Evolutionary conservation across 2,329 filamentous ascomycete species (phyloP).

Genomic region (Xylaria digitata): DNA sequence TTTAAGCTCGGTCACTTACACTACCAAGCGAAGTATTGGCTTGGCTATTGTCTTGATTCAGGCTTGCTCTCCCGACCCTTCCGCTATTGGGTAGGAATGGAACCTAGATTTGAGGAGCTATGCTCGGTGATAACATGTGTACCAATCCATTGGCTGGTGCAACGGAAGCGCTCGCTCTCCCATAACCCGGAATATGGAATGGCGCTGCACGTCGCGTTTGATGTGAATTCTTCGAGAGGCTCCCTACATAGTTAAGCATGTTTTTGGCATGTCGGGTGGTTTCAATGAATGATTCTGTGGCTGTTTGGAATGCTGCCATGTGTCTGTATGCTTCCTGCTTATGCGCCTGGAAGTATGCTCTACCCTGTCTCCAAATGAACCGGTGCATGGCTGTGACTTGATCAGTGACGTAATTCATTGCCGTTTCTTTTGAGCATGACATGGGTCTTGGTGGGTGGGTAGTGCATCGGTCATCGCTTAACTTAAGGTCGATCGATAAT

Average conservation of each 20-base stretch:
- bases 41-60: neutral
- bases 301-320: too few species aligned
- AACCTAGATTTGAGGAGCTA: too few species aligned
- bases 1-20: neutral
- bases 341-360: too few species aligned
- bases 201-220: neutral
- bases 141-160: neutral
- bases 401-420: slow-evolving; percentile 1
- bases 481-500: neutral
- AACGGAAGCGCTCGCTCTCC: neutral
- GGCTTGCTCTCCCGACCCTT: neutral
- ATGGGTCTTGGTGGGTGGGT: slow-evolving; percentile 1
- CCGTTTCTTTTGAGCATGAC: neutral
- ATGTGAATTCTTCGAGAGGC: neutral
- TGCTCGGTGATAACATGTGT: neutral
- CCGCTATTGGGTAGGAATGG: neutral
- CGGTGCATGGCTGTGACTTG: neutral
- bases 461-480: neutral
- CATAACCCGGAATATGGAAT: neutral
- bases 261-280: neutral
- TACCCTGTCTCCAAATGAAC: too few species aligned
- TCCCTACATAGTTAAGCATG: neutral
- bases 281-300: too few species aligned
- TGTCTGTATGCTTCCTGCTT: too few species aligned
- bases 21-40: too few species aligned